Evolutionary conservation across 1,284 basidiomycete species (phyloP).

Genomic region (Ustilago loliicola): DNA sequence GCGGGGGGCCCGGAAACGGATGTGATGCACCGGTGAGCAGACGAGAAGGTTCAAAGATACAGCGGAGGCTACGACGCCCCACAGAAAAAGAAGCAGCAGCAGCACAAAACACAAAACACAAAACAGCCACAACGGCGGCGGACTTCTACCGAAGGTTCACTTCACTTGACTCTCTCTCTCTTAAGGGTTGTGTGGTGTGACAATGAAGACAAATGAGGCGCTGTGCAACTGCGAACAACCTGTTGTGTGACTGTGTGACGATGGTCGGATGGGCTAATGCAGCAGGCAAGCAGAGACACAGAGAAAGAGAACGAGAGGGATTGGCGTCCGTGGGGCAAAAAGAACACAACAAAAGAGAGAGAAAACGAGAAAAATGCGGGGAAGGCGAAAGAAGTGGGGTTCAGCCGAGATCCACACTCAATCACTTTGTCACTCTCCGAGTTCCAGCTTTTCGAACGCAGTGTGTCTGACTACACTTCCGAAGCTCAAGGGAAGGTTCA

Average conservation of each 20-base stretch:
- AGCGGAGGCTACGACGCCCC: neutral
- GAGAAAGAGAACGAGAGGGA: slow-evolving; percentile 1
- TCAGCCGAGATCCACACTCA: neutral
- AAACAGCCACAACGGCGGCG: slow-evolving; percentile 4
- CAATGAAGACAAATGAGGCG: neutral
- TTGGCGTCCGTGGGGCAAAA: neutral
- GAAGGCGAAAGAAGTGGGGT: slow-evolving; percentile 14
- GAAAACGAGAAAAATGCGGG: slow-evolving; percentile 21
- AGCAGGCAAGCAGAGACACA: neutral
- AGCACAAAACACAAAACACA: neutral
- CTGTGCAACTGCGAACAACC: neutral
- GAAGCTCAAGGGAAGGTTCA: neutral
- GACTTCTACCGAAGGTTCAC: slow-evolving; percentile 3
- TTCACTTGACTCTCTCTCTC: neutral
- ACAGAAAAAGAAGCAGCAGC: slow-evolving; percentile 1
- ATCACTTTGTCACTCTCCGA: neutral
- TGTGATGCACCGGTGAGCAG: slow-evolving; percentile 10
- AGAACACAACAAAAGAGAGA: slow-evolving; percentile 1
- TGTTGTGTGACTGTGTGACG: neutral
- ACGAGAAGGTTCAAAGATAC: neutral
- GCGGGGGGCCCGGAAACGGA: slow-evolving; percentile 14
- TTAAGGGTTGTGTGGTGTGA: neutral
- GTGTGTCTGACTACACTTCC: slow-evolving; percentile 6
- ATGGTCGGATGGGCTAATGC: neutral
- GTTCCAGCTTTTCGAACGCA: neutral